A percentile compares a stretch with the other conserved stretches of the same genome.
Evolutionary conservation across 345 rosid species (phyloP).

Genomic region (Linum trigynum): DNA sequence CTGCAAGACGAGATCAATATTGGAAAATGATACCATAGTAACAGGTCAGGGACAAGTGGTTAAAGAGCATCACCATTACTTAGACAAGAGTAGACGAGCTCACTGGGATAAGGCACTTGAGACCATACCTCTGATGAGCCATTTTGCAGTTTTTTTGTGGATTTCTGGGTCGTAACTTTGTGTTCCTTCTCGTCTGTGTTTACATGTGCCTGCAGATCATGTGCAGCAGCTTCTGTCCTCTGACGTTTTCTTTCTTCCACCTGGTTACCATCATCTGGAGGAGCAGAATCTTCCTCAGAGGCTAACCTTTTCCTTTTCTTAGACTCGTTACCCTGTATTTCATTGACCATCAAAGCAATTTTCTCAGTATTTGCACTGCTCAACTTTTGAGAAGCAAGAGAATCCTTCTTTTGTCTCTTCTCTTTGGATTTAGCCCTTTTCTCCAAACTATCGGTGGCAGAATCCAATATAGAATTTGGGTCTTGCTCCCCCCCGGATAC

Average conservation of each 20-base stretch:
- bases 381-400: background rate
- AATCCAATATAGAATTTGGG: background rate
- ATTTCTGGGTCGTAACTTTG: background rate
- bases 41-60: background rate
- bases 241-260: background rate
- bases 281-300: background rate
- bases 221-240: background rate
- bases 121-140: background rate
- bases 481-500: background rate
- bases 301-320: background rate
- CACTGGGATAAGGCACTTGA: background rate
- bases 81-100: background rate
- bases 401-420: background rate
- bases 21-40: background rate
- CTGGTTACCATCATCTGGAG: background rate
- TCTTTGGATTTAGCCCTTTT: background rate
- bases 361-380: background rate
- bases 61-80: background rate
- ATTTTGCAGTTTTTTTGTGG: background rate
- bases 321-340: background rate
- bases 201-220: background rate
- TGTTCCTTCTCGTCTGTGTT: background rate
- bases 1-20: constrained; percentile 27
- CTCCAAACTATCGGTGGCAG: background rate
- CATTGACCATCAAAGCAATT: background rate